These are phyloP conservation scores for Auricularia auricula-judae DNA, from an alignment of 768 basidiomycete species.

Conservation along the genomic window DNA sequence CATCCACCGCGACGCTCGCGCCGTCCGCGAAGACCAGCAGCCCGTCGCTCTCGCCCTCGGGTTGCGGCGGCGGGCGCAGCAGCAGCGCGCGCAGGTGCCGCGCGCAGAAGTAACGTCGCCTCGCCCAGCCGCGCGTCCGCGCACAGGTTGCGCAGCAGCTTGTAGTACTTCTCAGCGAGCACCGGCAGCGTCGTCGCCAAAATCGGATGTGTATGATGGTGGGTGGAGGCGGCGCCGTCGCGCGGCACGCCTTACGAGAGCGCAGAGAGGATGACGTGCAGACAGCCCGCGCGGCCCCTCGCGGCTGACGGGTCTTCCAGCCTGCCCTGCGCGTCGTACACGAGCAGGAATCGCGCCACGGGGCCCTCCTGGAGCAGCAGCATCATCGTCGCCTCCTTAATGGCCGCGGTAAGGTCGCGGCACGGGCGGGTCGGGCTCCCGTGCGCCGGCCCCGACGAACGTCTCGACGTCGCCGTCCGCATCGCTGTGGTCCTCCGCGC, in stretches of 20 bases:
- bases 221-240: slow-evolving; percentile 25
- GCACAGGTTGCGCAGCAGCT: slow-evolving; percentile 75
- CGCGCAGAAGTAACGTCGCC: slow-evolving; percentile 76
- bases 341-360: slow-evolving; percentile 74
- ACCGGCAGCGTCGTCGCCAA: slow-evolving; percentile 51
- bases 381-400: slow-evolving; percentile 66
- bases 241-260: slow-evolving; percentile 63
- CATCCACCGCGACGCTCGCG: slow-evolving; percentile 53
- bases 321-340: slow-evolving; percentile 56
- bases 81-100: slow-evolving; percentile 75
- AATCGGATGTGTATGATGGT: slow-evolving; percentile 32
- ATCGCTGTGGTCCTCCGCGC: slow-evolving; percentile 53
- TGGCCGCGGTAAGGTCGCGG: slow-evolving; percentile 47
- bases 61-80: slow-evolving; percentile 38
- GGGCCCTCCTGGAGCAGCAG: slow-evolving; percentile 79
- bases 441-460: slow-evolving; percentile 64
- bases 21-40: slow-evolving; percentile 65
- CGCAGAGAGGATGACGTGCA: slow-evolving; percentile 73
- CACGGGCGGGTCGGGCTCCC: slow-evolving; percentile 33
- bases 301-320: slow-evolving; percentile 74
- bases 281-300: slow-evolving; percentile 54
- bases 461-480: slow-evolving; percentile 55
- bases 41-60: slow-evolving; percentile 35
- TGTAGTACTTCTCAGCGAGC: slow-evolving; percentile 78
- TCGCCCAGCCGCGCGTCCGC: slow-evolving; percentile 76